phyloP scores from a whole-genome alignment of 225 moss, liverwort and hornwort species.

The Polytrichum formosum region DNA sequence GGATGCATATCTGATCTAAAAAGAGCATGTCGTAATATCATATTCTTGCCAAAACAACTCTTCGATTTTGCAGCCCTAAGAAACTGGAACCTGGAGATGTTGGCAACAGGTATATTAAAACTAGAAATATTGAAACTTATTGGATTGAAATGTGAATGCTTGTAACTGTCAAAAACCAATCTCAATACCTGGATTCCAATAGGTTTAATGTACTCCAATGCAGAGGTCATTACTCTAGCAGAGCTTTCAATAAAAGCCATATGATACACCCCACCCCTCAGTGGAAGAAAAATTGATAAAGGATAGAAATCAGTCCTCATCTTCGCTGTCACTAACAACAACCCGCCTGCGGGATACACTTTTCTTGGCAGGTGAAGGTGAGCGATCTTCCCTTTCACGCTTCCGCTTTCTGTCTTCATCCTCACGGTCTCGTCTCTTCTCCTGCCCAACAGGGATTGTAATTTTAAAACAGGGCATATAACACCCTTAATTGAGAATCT shows the following conservation, averaged over 20 bases:
- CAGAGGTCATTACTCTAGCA: too few relatives aligned
- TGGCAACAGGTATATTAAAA: too few relatives aligned
- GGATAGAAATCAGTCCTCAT: conserved; percentile 38
- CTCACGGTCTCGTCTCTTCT: conserved; percentile 58
- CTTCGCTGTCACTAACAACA: conserved; percentile 92
- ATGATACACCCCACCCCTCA: conserved; percentile 16
- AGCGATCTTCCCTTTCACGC: conserved; percentile 61
- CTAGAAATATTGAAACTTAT: too few relatives aligned
- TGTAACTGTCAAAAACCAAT: too few relatives aligned
- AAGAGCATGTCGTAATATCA: too few relatives aligned
- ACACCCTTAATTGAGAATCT: not conserved
- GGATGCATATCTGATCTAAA: too few relatives aligned
- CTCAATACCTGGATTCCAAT: too few relatives aligned
- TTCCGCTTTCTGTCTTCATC: conserved; percentile 81
- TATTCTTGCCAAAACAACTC: too few relatives aligned
- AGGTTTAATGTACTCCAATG: too few relatives aligned
- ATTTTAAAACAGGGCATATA: not conserved
- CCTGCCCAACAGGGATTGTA: conserved; percentile 29
- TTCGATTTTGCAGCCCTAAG: too few relatives aligned
- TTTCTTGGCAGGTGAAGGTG: conserved; percentile 80
- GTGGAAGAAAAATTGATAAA: not conserved
- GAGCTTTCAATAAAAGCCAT: not conserved
- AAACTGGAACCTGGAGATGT: too few relatives aligned
- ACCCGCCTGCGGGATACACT: conserved; percentile 71
- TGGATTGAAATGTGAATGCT: too few relatives aligned